These are phyloP conservation scores for Kazachstania kunashirensis DNA, from an alignment of 805 yeast genomes.

Conservation along the genomic window DNA sequence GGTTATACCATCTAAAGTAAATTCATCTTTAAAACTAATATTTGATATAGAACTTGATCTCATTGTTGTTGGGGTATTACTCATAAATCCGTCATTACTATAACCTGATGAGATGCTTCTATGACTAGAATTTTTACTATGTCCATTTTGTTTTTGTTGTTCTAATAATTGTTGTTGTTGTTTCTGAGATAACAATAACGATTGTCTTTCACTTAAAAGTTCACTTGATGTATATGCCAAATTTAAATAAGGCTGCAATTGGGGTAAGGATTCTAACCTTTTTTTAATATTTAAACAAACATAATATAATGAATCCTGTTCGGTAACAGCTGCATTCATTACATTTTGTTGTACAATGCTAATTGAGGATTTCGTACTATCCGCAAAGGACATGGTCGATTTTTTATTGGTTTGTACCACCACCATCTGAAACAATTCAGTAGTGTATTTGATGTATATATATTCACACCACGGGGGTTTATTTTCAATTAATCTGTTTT, in stretches of 20 bases:
- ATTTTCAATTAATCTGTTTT: too few species aligned
- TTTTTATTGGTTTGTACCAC: constrained; percentile 3
- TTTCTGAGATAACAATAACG: constrained; percentile 37
- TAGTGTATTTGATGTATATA: too few species aligned
- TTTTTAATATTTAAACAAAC: constrained; percentile 49
- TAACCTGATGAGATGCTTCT: constrained; percentile 14
- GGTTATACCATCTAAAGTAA: constrained; percentile 19
- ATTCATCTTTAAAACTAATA: constrained; percentile 26
- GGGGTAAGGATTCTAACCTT: constrained; percentile 50
- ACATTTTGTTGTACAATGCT: constrained; percentile 28
- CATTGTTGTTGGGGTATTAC: constrained; percentile 14
- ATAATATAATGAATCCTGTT: constrained; percentile 60
- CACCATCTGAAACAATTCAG: constrained; percentile 5
- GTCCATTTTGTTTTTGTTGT: constrained; percentile 3
- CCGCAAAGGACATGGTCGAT: constrained; percentile 1
- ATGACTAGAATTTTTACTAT: constrained; percentile 10
- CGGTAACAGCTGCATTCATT: constrained; percentile 55
- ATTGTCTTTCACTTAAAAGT: constrained; percentile 63
- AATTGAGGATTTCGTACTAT: constrained; percentile 6
- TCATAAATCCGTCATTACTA: constrained; percentile 11
- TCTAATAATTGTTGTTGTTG: constrained; percentile 23
- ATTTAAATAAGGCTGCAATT: constrained; percentile 56
- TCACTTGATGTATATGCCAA: constrained; percentile 60
- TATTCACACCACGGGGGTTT: too few species aligned
- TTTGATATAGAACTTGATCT: constrained; percentile 31